Percentiles rank a stretch among this genome's conserved stretches.
Conservation (phyloP, 306 rosid genomes). For the Betula pendula region DNA sequence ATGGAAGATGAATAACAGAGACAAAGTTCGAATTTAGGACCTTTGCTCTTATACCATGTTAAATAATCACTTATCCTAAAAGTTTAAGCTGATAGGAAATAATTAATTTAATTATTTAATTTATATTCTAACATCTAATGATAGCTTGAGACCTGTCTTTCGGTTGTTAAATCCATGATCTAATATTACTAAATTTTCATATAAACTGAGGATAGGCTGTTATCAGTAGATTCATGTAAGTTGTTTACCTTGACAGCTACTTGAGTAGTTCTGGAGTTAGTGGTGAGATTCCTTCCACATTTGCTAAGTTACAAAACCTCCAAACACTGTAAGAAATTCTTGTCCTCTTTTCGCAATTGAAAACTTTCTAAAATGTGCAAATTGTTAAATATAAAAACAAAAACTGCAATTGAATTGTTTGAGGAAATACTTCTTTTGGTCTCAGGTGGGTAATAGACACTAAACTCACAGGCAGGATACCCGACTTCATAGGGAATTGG, state of each 20-base stretch:
- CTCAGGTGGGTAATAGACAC: slow-evolving; percentile 72
- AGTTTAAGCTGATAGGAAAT: no score
- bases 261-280: slow-evolving; percentile 71
- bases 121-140: no score
- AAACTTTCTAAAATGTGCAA: not conserved
- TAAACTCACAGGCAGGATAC: slow-evolving; percentile 63
- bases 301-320: slow-evolving; percentile 57
- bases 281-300: slow-evolving; percentile 76
- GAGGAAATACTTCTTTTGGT: slow-evolving; percentile 20
- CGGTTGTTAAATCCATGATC: not conserved
- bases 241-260: slow-evolving; percentile 50
- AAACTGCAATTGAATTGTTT: not conserved
- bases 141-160: not conserved
- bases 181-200: not conserved
- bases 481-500: slow-evolving; percentile 76
- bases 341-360: not conserved
- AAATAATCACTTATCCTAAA: no score
- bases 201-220: not conserved
- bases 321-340: slow-evolving; percentile 48
- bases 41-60: no score
- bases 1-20: no score
- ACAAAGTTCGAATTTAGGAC: no score
- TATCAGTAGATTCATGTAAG: not conserved
- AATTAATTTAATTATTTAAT: no score
- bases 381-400: not conserved